Base-by-base conservation (phyloP, 371 early-diverging fungal genomes). In the Rhizopus delemar region DNA sequence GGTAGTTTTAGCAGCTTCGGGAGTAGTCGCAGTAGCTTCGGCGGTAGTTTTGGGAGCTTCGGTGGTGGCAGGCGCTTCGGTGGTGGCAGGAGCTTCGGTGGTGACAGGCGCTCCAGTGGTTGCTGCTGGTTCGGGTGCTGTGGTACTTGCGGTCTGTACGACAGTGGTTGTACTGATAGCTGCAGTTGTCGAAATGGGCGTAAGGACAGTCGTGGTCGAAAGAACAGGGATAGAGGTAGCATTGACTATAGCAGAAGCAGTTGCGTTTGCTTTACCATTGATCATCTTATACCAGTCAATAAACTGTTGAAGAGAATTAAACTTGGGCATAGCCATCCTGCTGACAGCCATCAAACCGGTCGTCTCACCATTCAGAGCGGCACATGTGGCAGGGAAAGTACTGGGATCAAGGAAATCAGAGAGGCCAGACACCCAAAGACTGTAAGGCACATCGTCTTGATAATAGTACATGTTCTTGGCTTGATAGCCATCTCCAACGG, bases 401-500 rank as follows among this genome's bases (percentile, higher is more conserved):
- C 12, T 8, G 13, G 54, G 7, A 36, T 36, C 22, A 11, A 28
- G 2, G 9, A 8, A 8, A 3, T 49, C 13, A 39, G 29, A 2
- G 5, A 49, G 11, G 12, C 29, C 32, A 41, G 41, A 5, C 12
- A 58, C 6, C 29, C 9, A 9, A 6, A 53, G 36, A 34, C 41
- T 43, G 13, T 31, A 32, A 8, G 55, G 45, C 13, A 43, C 55
- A 31, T 55, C 31, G 9, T 45, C 34, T 11, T 55, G 43, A 33
- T 8, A 55, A 34, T 55, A 55, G 5, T 29, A 15, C 31, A 55
- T 31, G n/a, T 45, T 33, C 12, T 34, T 41, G 29, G 66, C 50
- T 15, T 52, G 34, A 55, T 65, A 74, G 15, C 62, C 69, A 53
- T 66, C 66, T 28, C 70, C 69, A 45, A 74, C 54, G 0, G 56